Base-by-base conservation (phyloP, 202 grass and related monocot genomes). In the Alloteropsis angusta region DNA sequence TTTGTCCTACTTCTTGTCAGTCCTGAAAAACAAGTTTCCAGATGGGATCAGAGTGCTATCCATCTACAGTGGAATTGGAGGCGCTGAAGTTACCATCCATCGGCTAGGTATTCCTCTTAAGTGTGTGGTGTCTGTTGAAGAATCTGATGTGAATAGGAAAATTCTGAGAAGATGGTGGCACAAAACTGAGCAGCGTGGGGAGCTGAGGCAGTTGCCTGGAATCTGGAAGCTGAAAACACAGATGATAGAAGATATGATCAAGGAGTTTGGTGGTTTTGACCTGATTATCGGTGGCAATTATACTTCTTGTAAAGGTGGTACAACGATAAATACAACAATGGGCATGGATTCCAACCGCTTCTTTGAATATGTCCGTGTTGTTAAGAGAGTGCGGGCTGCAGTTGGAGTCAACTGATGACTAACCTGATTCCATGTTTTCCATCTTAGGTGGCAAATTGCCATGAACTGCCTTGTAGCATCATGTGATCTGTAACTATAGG, bases 121-220 rank as follows among this genome's bases (percentile, higher is more conserved):
- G 43, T 99, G 86, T 46, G 66, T 96, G 4, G 82, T 99, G 13
- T 91, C 92, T 5, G 82, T 99, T 18, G 92, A 99, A 62, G 68
- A 89, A 45, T 93, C 92, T 35, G 90, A 93, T 7, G 45, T 80
- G 15, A 87, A 95, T 14, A 86, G 84, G 64, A 96, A 75, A 26
- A 92, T 97, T 65, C 16, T 97, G 18, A 94, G 22, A 82, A 87
- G 84, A 37, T 99, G 96, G 96, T 96, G 86, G 92, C 42, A 7
- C 11, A 87, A 74, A 69, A 91, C 85, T 26, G 86, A 65, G 64
- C 92, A 93, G 25, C 46, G 42, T n/a, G 92, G 92, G 56, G 72
- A 83, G 49, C 46, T 99, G 46, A 96, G 77, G 64, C 92, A 96
- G 44, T 7, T 91, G 11, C 25, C 2, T 78, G 84, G 79, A 50